These are phyloP conservation scores for Dimargaris cristalligena DNA, from an alignment of 192 early-diverging fungal species.

Conservation along the genomic window DNA sequence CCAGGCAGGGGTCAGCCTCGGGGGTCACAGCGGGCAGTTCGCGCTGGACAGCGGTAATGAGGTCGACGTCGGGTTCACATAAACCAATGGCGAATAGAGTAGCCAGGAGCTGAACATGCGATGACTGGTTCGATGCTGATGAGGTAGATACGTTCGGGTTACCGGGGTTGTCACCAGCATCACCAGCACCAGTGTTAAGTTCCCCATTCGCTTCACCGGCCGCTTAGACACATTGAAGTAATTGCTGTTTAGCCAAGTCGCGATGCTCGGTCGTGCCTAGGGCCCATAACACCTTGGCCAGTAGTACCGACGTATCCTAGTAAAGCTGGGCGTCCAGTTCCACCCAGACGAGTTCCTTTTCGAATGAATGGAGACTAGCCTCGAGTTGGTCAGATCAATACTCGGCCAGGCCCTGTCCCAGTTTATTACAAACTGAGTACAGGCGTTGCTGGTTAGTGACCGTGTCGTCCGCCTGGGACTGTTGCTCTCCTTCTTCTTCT, in stretches of 20 bases:
- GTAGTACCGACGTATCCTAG: conserved; percentile 47
- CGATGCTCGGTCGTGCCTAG: conserved; percentile 63
- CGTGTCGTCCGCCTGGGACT: too few species aligned
- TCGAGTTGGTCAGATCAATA: conserved; percentile 52
- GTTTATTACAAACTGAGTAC: too few species aligned
- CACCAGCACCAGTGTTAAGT: conserved; percentile 8
- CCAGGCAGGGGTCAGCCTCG: conserved; percentile 10
- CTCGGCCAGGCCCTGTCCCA: conserved; percentile 57
- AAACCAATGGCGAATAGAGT: conserved; percentile 28
- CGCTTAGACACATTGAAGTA: conserved; percentile 23
- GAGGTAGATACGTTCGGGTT: too few species aligned
- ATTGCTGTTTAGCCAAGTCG: conserved; percentile 57
- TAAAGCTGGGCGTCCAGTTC: conserved; percentile 28
- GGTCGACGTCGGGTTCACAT: conserved; percentile 19
- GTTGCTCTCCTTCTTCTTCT: too few species aligned
- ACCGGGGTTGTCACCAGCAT: too few species aligned
- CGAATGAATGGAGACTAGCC: conserved; percentile 54
- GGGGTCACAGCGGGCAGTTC: conserved; percentile 13
- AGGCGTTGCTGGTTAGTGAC: too few species aligned
- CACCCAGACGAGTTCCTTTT: conserved; percentile 41
- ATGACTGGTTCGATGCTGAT: too few species aligned
- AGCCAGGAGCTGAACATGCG: conserved; percentile 9
- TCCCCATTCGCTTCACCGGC: conserved; percentile 12
- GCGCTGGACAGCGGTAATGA: conserved; percentile 16
- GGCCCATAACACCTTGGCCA: conserved; percentile 83